phyloP scores from a whole-genome alignment of 129 eudicot species.

The Lactuca saligna region DNA sequence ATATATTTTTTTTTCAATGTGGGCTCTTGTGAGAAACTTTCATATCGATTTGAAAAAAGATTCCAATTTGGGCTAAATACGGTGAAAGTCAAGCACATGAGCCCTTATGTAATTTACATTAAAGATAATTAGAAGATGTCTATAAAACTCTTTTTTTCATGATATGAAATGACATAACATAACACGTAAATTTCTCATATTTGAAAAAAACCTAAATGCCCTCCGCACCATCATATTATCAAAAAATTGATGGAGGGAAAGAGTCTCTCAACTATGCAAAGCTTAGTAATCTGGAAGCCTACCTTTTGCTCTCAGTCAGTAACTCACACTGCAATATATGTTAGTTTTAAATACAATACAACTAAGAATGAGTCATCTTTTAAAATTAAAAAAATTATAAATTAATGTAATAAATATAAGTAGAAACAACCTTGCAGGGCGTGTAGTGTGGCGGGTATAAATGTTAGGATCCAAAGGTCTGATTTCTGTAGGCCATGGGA shows the following conservation, averaged over 20 bases:
- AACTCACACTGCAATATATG: slow-evolving; percentile 53
- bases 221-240: neutral
- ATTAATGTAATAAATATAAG: neutral
- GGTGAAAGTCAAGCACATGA: too few relatives aligned
- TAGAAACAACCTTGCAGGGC: slow-evolving; percentile 70
- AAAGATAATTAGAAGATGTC: slow-evolving; percentile 12
- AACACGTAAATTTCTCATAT: too few relatives aligned
- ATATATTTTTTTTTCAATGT: too few relatives aligned
- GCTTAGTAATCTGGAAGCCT: slow-evolving; percentile 83
- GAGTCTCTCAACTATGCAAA: slow-evolving; percentile 71
- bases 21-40: neutral
- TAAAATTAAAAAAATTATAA: neutral
- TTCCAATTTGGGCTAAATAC: too few relatives aligned
- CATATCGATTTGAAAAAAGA: neutral
- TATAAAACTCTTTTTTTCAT: neutral
- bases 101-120: neutral
- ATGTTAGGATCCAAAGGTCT: slow-evolving; percentile 66
- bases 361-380: slow-evolving; percentile 14
- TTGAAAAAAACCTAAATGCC: neutral
- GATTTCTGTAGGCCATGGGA: slow-evolving; percentile 93
- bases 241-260: slow-evolving; percentile 1
- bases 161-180: neutral
- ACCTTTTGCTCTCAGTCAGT: slow-evolving; percentile 95
- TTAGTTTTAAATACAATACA: neutral
- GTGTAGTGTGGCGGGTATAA: slow-evolving; percentile 45